Evolutionary conservation across 495 filamentous ascomycete genomes (phyloP), one percentile per base, ranked within the genome.

Genomic region (Aspergillus avenaceus): DNA sequence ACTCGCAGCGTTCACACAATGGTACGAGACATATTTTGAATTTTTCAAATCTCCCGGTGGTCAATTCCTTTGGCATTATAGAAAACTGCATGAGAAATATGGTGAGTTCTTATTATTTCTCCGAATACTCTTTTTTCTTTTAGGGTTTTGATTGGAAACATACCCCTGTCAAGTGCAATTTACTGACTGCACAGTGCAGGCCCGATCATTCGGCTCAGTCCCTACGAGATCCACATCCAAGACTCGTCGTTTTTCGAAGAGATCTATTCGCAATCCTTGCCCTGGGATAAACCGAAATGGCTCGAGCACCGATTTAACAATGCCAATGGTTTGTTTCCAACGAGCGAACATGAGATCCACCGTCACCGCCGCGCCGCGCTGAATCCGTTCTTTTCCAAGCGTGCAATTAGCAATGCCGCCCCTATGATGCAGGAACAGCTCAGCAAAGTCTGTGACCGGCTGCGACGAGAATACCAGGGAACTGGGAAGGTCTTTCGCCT

Each of bases 191-290:
- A 2, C 32, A 6, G n/a, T 41, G 9, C 29, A 76, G 75, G 72
- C 0, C 75, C 76, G 4, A 75, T 78, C 36, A 54, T 79, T 12
- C 63, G 77, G 1, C 64, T 80, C 41, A 73, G 59, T 37, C 78
- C 76, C 2, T 27, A 60, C 19, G 75, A 80, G 47, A 45, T 81
- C 0, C 67, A 71, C 19, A 66, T 80, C 19, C 50, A 63, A 16
- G 76, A 81, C 23, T 59, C 72, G 0, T 58, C 59, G 4, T 74
- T 64, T 18, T 67, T 60, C 37, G 55, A 57, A 2, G 55, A 58
- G 12, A 41, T 65, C 4, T 59, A 50, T 34, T 43, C 59, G n/a
- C 40, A 56, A 18, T 47, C 50, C 22, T n/a, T 45, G 3, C 48
- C 43, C 4, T 47, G 57, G 36, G 59, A 62, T 27, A 62, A 62